phyloP scores from a whole-genome alignment of 2,329 filamentous ascomycete species.

The Pyricularia sp. region DNA sequence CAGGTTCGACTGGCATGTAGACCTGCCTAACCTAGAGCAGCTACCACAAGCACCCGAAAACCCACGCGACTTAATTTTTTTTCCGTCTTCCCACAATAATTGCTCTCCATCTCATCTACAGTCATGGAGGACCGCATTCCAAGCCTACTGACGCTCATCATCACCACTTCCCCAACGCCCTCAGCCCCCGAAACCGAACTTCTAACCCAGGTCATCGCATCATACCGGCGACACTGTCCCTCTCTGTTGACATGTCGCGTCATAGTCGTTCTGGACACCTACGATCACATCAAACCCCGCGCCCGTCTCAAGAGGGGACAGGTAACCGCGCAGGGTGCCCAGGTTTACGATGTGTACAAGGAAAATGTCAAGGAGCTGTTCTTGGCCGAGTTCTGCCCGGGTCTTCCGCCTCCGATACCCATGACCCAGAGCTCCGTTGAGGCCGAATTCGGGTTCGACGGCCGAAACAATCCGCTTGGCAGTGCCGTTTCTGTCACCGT shows the following conservation, averaged over 20 bases:
- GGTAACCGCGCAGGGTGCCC: constrained; percentile 35
- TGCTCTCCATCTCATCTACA: background rate
- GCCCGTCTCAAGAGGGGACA: constrained; percentile 44
- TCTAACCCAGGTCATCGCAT: constrained; percentile 33
- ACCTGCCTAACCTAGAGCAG: no score
- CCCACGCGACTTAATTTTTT: background rate
- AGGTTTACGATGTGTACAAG: constrained; percentile 34
- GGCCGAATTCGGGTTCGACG: constrained; percentile 38
- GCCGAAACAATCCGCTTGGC: constrained; percentile 15
- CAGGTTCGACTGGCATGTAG: no score
- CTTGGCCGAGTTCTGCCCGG: constrained; percentile 8
- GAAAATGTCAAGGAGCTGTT: constrained; percentile 34
- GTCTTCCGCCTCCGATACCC: background rate
- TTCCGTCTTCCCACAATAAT: background rate
- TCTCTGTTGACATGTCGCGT: constrained; percentile 30
- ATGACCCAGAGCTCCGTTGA: constrained; percentile 16
- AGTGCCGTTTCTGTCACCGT: constrained; percentile 28
- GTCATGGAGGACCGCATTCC: background rate
- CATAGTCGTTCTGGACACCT: constrained; percentile 43
- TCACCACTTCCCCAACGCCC: constrained; percentile 47
- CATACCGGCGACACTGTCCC: constrained; percentile 33
- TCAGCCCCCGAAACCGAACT: constrained; percentile 44
- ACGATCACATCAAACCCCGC: constrained; percentile 32
- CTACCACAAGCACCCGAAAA: no score
- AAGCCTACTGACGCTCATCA: constrained; percentile 29